Evolutionary conservation across 2,329 filamentous ascomycete genomes (phyloP), one percentile per base, ranked within the genome.

Genomic region (Clarireedia monteithiana): DNA sequence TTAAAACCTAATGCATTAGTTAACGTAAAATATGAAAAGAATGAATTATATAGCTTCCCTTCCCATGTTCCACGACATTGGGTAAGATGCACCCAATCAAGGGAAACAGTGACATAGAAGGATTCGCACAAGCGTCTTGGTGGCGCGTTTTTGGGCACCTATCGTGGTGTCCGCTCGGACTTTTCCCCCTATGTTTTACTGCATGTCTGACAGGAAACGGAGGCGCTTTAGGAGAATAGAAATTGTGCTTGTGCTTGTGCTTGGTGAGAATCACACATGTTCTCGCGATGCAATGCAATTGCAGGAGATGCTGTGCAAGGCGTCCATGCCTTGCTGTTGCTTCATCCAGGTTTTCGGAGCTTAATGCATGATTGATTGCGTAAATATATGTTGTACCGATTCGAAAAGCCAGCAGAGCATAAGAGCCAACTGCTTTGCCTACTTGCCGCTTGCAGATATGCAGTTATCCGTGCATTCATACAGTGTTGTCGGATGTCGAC

Each of bases 81-180:
- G 38, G 36, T 34, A 45, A 24, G 5, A 36, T 7, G 26, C 26
- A 38, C 39, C 52, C 56, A 59, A 62, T 58, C 45, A 58, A 54
- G 40, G 40, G 27, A 17, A 34, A 26, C 9, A 15, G 12, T 20
- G 17, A 40, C 23, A 39, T 10, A 20, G 17, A 23, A 26, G 34
- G 17, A 39, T 42, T 20, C n/a, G 38, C 47, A 12, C 7, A 48
- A 34, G 30, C 30, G 30, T 34, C 30, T 4, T 44, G 23, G 40
- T 38, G 27, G 45, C 45, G 23, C 44, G 24, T 23, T n/a, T 48
- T 50, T 26, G 7, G 39, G 46, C 52, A 42, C n/a, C n/a, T 36
- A 52, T 58, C 6, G 15, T 5, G 47, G 9, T 55, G 36, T 51
- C 58, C 56, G 59, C 60, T 56, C 50, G 51, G 50, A 54, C 42